Conservation (phyloP, 306 rosid genomes). For the Purshia tridentata region DNA sequence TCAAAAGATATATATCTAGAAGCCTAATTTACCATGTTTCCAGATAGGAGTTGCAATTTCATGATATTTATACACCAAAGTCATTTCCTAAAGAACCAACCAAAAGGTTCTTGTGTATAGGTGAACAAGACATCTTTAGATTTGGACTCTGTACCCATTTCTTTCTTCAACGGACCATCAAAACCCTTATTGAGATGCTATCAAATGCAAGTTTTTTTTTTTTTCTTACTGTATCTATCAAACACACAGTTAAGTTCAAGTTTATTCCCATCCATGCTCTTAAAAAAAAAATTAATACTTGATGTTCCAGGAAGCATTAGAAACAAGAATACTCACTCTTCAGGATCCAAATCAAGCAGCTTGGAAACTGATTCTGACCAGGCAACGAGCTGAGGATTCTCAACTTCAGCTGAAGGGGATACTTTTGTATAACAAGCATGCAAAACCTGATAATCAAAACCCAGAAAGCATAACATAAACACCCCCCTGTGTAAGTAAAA, state of each 20-base stretch:
- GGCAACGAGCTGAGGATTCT: slow-evolving; percentile 84
- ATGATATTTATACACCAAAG: neutral
- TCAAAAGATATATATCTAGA: neutral
- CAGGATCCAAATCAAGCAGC: slow-evolving; percentile 71
- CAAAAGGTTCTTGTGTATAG: neutral
- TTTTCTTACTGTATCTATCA: neutral
- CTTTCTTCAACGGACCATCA: slow-evolving; percentile 10
- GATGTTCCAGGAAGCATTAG: slow-evolving; percentile 9
- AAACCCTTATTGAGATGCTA: neutral
- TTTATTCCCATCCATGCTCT: slow-evolving; percentile 5
- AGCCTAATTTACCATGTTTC: neutral
- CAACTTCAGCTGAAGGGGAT: slow-evolving; percentile 66
- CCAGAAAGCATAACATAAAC: neutral
- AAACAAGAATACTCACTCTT: slow-evolving; percentile 58
- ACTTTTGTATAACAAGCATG: slow-evolving; percentile 88
- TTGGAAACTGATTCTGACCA: slow-evolving; percentile 76
- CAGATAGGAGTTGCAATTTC: neutral
- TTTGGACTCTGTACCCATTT: neutral
- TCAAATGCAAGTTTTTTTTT: neutral
- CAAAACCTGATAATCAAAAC: slow-evolving; percentile 54
- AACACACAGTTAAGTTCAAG: slow-evolving; percentile 1
- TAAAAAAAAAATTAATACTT: slow-evolving; percentile 1
- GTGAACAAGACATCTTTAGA: neutral
- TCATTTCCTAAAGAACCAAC: neutral
- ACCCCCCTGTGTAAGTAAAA: neutral